Conservation (phyloP, 2,329 filamentous ascomycete species). For the Akanthomyces muscarius region DNA sequence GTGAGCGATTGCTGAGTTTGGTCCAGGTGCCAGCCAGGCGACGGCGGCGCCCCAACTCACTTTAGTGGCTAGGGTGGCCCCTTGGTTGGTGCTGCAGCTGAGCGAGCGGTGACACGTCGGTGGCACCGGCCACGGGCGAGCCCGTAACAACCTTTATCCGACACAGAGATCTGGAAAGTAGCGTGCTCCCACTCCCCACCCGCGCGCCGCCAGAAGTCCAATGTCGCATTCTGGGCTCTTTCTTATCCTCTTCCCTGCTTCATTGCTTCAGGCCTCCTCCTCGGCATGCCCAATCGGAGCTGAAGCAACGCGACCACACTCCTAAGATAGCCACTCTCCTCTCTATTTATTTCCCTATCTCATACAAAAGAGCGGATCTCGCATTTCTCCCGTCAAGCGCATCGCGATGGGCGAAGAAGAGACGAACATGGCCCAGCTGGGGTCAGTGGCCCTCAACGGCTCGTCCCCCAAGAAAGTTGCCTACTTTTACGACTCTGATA, state of each 20-base stretch:
- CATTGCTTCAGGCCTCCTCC: not conserved
- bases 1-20: not conserved
- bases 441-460: constrained; percentile 45
- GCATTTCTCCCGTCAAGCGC: not conserved
- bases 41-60: too few species aligned
- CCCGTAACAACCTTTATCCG: constrained; percentile 16
- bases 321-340: not conserved
- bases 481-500: constrained; percentile 98
- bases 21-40: not conserved
- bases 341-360: not conserved
- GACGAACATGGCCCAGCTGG: constrained; percentile 35
- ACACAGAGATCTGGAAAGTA: not conserved
- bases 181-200: not conserved
- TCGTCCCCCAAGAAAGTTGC: constrained; percentile 73
- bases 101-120: not conserved
- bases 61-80: too few species aligned
- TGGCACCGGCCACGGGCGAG: not conserved
- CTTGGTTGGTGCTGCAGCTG: too few species aligned
- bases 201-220: constrained; percentile 8
- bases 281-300: not conserved
- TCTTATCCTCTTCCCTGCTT: not conserved
- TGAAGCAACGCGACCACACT: not conserved
- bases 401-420: constrained; percentile 35
- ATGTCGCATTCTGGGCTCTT: constrained; percentile 9
- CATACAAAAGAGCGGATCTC: not conserved